Base-by-base conservation (phyloP, 2,329 filamentous ascomycete genomes). In the Colletotrichum lupini region DNA sequence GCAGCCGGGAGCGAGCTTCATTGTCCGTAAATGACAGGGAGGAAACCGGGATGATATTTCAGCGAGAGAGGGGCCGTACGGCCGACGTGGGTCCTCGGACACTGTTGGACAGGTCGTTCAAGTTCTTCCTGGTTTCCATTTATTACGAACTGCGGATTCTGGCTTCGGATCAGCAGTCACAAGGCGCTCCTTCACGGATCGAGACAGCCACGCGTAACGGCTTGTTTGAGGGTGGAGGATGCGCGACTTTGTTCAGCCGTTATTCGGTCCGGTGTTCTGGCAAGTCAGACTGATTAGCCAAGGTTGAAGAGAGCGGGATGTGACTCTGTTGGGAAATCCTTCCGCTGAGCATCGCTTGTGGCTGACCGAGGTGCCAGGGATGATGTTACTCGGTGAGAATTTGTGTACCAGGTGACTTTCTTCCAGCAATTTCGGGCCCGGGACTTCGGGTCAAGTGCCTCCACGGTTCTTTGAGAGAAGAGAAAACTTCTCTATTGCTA, bases 401-500 rank as follows among this genome's bases (percentile, higher is more conserved):
- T 63, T 58, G 46, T 46, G 66, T 69, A 53, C 42, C 59, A 7
- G 32, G 67, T 64, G 59, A 37, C 69, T 14, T 46, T 26, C 49
- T 49, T 3, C 11, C 42, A 28, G 30, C 37, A 57, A 37, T 30
- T 37, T 12, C 28, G 11, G 46, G 49, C 12, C 26, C 66, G 58
- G 69, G 66, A 72, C 32, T 55, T 64, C 69, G 69, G 66, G 22
- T 53, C 69, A 69, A 46, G 26, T 64, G 66, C 66, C 69, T 72
- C 59, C 55, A 28, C 22, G 30, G n/a, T 22, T n/a, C 53, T 14
- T 12, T 30, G n/a, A 19, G 19, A 9, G 35, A 4, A 11, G n/a
- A 28, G 6, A 12, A 22, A n/a, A 24, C n/a, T 7, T 56, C 16
- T 30, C 2, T 5, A 5, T 28, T 11, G 32, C 42, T 28, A 5